phyloP scores from a whole-genome alignment of 2,329 filamentous ascomycete genomes.

The Blumeria graminis region DNA sequence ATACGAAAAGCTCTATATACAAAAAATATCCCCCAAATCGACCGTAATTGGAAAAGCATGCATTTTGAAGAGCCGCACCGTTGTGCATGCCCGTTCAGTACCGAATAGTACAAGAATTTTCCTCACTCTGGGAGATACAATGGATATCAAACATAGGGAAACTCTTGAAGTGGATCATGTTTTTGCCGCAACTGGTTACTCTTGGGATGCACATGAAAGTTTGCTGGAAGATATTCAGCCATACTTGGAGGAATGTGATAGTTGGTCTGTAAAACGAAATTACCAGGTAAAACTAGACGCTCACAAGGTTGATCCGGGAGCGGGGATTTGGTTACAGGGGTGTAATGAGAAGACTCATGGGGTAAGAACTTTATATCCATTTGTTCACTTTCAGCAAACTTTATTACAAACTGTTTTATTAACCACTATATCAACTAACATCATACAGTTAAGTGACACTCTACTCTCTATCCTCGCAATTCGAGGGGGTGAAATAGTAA shows the following conservation, averaged over 20 bases:
- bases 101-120: slow-evolving; percentile 4
- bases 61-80: slow-evolving; percentile 44
- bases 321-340: slow-evolving; percentile 79
- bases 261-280: slow-evolving; percentile 46
- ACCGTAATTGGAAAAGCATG: slow-evolving; percentile 59
- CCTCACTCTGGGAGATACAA: slow-evolving; percentile 16
- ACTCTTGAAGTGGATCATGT: slow-evolving; percentile 48
- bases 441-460: slow-evolving; percentile 46
- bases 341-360: slow-evolving; percentile 87
- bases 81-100: slow-evolving; percentile 17
- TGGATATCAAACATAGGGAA: slow-evolving; percentile 19
- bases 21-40: slow-evolving; percentile 44
- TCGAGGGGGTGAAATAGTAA: slow-evolving; percentile 53
- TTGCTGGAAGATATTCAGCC: slow-evolving; percentile 44
- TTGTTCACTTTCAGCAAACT: too few species aligned
- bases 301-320: slow-evolving; percentile 38
- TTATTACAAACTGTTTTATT: too few species aligned
- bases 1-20: slow-evolving; percentile 71
- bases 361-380: slow-evolving; percentile 25
- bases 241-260: slow-evolving; percentile 27
- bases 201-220: slow-evolving; percentile 50
- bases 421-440: neutral
- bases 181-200: slow-evolving; percentile 73
- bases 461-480: slow-evolving; percentile 56
- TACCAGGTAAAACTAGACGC: slow-evolving; percentile 53